A percentile compares a stretch with the other conserved stretches of the same genome.
These are phyloP conservation scores for Rhynchospora breviuscula DNA, from an alignment of 176 grass and related monocot genomes.

Conservation along the genomic window DNA sequence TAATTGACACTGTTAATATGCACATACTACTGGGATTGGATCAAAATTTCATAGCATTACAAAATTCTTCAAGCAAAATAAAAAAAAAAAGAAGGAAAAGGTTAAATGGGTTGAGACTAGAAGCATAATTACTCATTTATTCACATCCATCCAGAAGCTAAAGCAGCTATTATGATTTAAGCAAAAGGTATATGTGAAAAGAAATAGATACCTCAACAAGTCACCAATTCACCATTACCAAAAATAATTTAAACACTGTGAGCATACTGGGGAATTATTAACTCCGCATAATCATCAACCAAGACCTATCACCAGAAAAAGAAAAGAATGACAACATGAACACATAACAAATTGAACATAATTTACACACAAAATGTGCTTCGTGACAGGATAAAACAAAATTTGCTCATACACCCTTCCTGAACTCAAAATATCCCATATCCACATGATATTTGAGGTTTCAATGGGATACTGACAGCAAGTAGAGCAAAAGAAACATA, in stretches of 20 bases:
- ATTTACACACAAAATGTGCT: not conserved
- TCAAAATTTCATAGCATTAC: conserved; percentile 32
- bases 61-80: conserved; percentile 17
- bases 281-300: conserved; percentile 52
- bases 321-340: conserved; percentile 1
- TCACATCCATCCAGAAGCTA: not conserved
- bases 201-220: conserved; percentile 13
- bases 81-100: not conserved
- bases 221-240: conserved; percentile 7
- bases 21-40: not conserved
- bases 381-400: not conserved
- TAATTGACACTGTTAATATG: too few species aligned
- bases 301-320: conserved; percentile 51
- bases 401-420: not conserved
- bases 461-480: not conserved
- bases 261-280: conserved; percentile 59
- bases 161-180: not conserved
- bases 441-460: not conserved
- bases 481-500: conserved; percentile 20
- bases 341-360: not conserved
- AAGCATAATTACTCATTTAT: conserved; percentile 4
- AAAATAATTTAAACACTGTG: conserved; percentile 44
- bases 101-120: not conserved
- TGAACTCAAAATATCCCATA: not conserved
- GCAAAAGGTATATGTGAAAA: conserved; percentile 11